phyloP scores from a whole-genome alignment of 1,284 basidiomycete species.

The Moesziomyces sp. region DNA sequence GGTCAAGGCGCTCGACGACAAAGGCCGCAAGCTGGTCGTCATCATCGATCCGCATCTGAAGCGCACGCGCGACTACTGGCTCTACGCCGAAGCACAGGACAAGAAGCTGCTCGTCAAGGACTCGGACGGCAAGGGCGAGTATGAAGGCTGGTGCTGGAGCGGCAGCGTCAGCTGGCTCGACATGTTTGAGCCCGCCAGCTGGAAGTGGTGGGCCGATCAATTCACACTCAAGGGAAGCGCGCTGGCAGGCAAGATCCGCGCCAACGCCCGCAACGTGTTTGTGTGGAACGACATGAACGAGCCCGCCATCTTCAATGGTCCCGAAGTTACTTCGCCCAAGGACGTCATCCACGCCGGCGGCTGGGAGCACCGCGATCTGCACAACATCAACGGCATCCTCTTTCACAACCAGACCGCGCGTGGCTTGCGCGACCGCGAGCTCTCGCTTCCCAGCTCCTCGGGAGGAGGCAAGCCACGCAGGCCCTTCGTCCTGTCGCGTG shows the following conservation, averaged over 20 bases:
- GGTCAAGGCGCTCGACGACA: conserved; percentile 85
- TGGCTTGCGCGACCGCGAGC: conserved; percentile 80
- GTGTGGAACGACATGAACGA: conserved; percentile 99
- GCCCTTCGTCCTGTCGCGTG: conserved; percentile 93
- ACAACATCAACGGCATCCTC: conserved; percentile 79
- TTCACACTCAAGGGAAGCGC: conserved; percentile 46
- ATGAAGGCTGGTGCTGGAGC: conserved; percentile 98
- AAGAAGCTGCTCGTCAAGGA: conserved; percentile 84
- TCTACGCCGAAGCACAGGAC: conserved; percentile 86
- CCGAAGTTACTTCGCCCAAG: conserved; percentile 96
- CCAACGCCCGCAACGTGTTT: conserved; percentile 74
- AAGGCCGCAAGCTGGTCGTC: conserved; percentile 94
- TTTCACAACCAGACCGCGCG: conserved; percentile 83
- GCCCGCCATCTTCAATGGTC: conserved; percentile 97
- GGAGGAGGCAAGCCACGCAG: conserved; percentile 56
- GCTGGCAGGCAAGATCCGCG: conserved; percentile 50
- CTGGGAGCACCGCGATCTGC: conserved; percentile 97
- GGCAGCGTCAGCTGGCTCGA: conserved; percentile 96
- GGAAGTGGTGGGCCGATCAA: conserved; percentile 82
- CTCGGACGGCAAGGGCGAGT: conserved; percentile 79
- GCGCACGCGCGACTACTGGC: conserved; percentile 80
- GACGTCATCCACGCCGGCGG: conserved; percentile 90
- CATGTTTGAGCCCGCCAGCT: conserved; percentile 89
- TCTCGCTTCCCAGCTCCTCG: conserved; percentile 74
- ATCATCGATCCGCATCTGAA: conserved; percentile 98